phyloP scores from a whole-genome alignment of 495 filamentous ascomycete species.

The Neurospora intermedia region DNA sequence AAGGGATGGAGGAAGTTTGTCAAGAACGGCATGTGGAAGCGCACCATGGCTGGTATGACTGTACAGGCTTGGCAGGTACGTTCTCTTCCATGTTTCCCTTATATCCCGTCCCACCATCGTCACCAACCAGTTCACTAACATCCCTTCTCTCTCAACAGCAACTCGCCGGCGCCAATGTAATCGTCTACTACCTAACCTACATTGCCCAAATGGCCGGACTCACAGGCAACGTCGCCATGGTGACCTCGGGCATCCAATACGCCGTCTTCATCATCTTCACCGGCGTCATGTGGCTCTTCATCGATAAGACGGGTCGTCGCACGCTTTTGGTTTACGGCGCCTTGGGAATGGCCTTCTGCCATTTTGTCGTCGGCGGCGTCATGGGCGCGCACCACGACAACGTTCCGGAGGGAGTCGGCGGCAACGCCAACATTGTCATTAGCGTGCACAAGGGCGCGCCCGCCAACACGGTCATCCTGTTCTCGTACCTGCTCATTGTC shows the following conservation, averaged over 20 bases:
- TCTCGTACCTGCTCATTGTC: constrained; percentile 61
- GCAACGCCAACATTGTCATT: constrained; percentile 58
- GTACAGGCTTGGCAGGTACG: constrained; percentile 45
- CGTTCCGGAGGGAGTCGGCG: constrained; percentile 45
- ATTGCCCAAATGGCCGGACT: constrained; percentile 60
- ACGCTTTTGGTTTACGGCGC: constrained; percentile 59
- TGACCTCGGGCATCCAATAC: constrained; percentile 63
- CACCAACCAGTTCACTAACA: constrained; percentile 21
- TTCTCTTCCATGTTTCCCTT: not conserved
- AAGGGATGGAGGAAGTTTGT: constrained; percentile 50
- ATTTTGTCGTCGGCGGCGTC: constrained; percentile 55
- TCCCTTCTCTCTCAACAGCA: constrained; percentile 40
- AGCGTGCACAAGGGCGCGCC: constrained; percentile 43
- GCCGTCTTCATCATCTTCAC: constrained; percentile 67
- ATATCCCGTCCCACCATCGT: not conserved
- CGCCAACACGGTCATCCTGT: constrained; percentile 60
- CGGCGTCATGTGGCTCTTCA: constrained; percentile 52
- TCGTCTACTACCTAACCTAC: constrained; percentile 63
- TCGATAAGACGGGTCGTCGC: constrained; percentile 66
- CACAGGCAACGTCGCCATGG: constrained; percentile 52
- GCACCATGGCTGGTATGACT: constrained; percentile 56
- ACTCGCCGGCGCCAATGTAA: constrained; percentile 55
- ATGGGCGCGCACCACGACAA: constrained; percentile 33
- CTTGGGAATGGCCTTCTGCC: constrained; percentile 57
- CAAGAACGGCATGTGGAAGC: constrained; percentile 57